Evolutionary conservation across 495 filamentous ascomycete species (phyloP).

Genomic region (Evernia prunastri): DNA sequence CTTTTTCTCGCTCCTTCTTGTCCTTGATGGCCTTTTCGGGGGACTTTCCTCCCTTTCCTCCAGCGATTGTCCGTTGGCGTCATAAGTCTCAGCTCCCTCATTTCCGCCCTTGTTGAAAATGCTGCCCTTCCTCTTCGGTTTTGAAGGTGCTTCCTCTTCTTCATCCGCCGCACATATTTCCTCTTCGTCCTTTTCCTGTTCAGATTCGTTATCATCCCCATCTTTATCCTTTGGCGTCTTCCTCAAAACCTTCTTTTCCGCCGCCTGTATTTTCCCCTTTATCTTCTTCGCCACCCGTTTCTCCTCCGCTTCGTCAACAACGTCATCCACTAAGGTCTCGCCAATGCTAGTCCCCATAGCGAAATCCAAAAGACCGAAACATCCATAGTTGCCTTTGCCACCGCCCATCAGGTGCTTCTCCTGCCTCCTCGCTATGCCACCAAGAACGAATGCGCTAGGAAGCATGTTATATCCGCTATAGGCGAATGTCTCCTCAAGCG

Average conservation of each 20-base stretch:
- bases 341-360: constrained; percentile 59
- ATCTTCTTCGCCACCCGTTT: constrained; percentile 48
- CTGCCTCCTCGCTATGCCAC: constrained; percentile 63
- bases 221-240: constrained; percentile 3
- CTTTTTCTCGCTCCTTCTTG: constrained; percentile 19
- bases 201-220: not conserved
- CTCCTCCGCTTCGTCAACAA: constrained; percentile 53
- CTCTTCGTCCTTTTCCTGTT: not conserved
- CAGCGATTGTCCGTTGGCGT: constrained; percentile 22
- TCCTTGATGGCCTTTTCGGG: constrained; percentile 25
- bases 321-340: constrained; percentile 49
- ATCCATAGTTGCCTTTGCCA: constrained; percentile 67
- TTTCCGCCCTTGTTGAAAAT: not conserved
- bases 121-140: constrained; percentile 1
- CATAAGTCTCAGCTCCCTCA: constrained; percentile 25
- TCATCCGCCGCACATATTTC: no score
- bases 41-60: constrained; percentile 25
- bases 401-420: constrained; percentile 58
- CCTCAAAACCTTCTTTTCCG: constrained; percentile 31
- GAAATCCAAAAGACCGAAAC: constrained; percentile 76
- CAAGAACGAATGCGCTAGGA: constrained; percentile 64
- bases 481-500: constrained; percentile 68
- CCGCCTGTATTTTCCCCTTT: constrained; percentile 36
- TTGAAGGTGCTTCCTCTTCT: constrained; percentile 6
- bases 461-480: constrained; percentile 72